Evolutionary conservation across 805 yeast genomes (phyloP).

Genomic region (Alloascoidea hylecoeti): DNA sequence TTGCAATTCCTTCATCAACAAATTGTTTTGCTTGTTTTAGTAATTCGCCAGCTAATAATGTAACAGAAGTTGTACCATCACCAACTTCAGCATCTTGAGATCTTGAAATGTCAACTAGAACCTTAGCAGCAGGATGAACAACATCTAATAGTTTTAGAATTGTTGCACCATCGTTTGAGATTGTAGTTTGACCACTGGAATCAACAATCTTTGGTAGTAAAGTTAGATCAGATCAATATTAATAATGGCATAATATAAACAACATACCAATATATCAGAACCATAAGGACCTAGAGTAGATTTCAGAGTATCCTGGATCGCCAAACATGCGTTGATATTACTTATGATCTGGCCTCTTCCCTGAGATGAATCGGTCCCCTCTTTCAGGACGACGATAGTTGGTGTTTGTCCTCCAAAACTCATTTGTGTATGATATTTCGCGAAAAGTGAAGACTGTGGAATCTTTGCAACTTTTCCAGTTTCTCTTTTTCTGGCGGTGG

Average conservation of each 20-base stretch:
- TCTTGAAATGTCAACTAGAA: constrained; percentile 85
- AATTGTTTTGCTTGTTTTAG: constrained; percentile 80
- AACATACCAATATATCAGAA: constrained; percentile 58
- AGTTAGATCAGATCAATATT: background rate
- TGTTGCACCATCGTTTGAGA: constrained; percentile 97
- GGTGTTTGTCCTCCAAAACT: constrained; percentile 90
- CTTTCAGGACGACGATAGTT: constrained; percentile 94
- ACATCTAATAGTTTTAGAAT: constrained; percentile 84
- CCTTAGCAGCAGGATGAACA: constrained; percentile 97
- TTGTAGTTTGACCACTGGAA: constrained; percentile 75
- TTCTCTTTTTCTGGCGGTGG: too few relatives aligned
- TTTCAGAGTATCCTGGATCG: constrained; percentile 89
- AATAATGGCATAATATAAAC: too few relatives aligned
- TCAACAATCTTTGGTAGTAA: constrained; percentile 40
- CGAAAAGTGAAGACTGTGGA: too few relatives aligned
- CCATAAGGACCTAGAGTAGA: constrained; percentile 97
- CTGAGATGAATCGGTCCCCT: constrained; percentile 95
- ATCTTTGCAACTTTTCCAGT: too few relatives aligned
- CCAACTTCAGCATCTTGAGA: constrained; percentile 98
- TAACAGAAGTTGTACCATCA: constrained; percentile 96
- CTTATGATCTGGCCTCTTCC: constrained; percentile 93
- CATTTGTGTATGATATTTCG: constrained; percentile 27
- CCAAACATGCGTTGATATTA: constrained; percentile 93
- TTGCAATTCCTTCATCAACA: constrained; percentile 92
- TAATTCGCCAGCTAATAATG: constrained; percentile 81